Evolutionary conservation across 1,284 basidiomycete species (phyloP).

Genomic region (Rugiboletus extremiorientalis): DNA sequence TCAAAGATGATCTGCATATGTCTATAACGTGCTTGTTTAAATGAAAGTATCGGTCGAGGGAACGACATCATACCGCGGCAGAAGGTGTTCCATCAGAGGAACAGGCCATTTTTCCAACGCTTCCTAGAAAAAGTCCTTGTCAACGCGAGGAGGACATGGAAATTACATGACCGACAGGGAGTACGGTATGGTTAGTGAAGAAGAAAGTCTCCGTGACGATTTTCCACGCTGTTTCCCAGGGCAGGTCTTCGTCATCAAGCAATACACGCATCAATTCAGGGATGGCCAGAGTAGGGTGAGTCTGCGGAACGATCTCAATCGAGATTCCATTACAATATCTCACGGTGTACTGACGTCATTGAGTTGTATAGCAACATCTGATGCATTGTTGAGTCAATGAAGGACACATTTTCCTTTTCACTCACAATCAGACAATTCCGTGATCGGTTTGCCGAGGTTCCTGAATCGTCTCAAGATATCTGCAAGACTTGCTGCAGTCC

Average conservation of each 20-base stretch:
- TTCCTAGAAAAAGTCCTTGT: constrained; percentile 44
- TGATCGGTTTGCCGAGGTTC: constrained; percentile 72
- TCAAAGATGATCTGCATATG: constrained; percentile 91
- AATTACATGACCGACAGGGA: constrained; percentile 50
- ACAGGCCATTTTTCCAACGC: constrained; percentile 89
- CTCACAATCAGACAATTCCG: constrained; percentile 79
- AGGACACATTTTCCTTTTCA: constrained; percentile 1
- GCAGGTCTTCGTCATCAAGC: constrained; percentile 85
- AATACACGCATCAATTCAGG: constrained; percentile 92
- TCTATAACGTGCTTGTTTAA: constrained; percentile 34
- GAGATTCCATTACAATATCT: not conserved
- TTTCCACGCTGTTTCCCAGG: constrained; percentile 82
- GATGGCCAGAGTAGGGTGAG: constrained; percentile 91
- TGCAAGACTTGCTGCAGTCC: constrained; percentile 82
- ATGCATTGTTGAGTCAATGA: constrained; percentile 1
- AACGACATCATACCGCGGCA: constrained; percentile 55
- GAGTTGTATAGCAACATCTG: constrained; percentile 85
- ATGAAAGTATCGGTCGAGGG: not conserved
- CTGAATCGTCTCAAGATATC: constrained; percentile 87
- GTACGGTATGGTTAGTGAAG: constrained; percentile 91
- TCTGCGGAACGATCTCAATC: constrained; percentile 43
- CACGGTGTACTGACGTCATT: constrained; percentile 61
- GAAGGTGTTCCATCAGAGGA: constrained; percentile 74
- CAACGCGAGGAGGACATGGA: not conserved
- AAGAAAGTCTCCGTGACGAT: constrained; percentile 89